These are phyloP conservation scores for Metschnikowia santaceciliae DNA, from an alignment of 805 yeast species.

Conservation along the genomic window DNA sequence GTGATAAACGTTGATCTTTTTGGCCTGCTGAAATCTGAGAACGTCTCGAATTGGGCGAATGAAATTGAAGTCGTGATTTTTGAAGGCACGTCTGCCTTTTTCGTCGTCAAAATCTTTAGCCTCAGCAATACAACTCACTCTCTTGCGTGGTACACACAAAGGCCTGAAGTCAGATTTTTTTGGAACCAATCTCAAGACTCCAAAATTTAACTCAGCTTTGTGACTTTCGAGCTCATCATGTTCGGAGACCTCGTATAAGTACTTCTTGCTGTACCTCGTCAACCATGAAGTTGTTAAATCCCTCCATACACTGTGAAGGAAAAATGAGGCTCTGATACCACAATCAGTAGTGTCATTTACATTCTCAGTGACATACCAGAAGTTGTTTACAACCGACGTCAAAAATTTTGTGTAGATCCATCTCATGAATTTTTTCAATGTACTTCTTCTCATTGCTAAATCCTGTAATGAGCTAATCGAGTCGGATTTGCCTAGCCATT, in stretches of 20 bases:
- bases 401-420: slow-evolving; percentile 59
- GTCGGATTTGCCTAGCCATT: slow-evolving; percentile 49
- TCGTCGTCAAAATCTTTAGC: neutral
- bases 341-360: neutral
- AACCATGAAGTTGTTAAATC: slow-evolving; percentile 40
- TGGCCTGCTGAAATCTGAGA: slow-evolving; percentile 16
- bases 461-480: slow-evolving; percentile 39
- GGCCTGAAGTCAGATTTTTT: slow-evolving; percentile 58
- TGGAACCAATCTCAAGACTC: slow-evolving; percentile 53
- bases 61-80: slow-evolving; percentile 30
- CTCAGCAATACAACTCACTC: slow-evolving; percentile 1
- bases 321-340: slow-evolving; percentile 41
- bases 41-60: slow-evolving; percentile 41
- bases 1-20: neutral
- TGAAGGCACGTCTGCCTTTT: slow-evolving; percentile 20
- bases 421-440: slow-evolving; percentile 40
- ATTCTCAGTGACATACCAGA: slow-evolving; percentile 65
- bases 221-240: neutral
- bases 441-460: slow-evolving; percentile 28
- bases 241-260: slow-evolving; percentile 22
- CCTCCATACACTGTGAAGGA: slow-evolving; percentile 58
- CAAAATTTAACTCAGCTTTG: slow-evolving; percentile 24
- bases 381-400: slow-evolving; percentile 43
- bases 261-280: slow-evolving; percentile 35
- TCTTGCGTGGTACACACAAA: slow-evolving; percentile 47